Evolutionary conservation across 345 rosid species (phyloP).

Genomic region (Corymbia maculata): DNA sequence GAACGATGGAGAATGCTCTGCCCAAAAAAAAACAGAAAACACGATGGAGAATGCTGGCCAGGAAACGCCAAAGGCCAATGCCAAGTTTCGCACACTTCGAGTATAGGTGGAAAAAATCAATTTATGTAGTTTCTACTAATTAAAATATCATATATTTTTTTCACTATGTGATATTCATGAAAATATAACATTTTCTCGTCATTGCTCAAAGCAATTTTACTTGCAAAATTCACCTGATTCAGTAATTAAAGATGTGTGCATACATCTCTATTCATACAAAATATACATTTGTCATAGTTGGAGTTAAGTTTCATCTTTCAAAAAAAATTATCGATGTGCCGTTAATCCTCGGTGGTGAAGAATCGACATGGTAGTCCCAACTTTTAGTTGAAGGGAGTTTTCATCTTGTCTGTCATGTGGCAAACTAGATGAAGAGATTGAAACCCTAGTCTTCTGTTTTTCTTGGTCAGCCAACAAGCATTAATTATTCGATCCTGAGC

Average conservation of each 20-base stretch:
- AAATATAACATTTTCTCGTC: background rate
- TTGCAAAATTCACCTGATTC: background rate
- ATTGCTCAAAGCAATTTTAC: background rate
- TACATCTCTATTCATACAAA: background rate
- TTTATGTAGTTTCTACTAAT: background rate
- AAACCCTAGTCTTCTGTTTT: background rate
- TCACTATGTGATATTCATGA: background rate
- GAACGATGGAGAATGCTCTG: background rate
- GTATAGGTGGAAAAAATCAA: background rate
- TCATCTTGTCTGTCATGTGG: background rate
- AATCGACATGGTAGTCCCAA: background rate
- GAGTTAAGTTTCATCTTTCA: background rate
- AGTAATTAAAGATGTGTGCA: background rate
- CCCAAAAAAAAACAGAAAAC: too few species aligned
- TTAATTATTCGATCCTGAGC: background rate
- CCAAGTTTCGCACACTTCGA: background rate
- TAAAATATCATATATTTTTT: background rate
- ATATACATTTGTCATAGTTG: background rate
- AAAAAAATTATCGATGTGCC: background rate
- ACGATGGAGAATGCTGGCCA: background rate
- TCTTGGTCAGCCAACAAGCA: background rate
- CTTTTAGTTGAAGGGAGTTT: background rate
- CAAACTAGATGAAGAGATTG: background rate
- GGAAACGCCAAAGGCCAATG: background rate
- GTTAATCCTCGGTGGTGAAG: background rate